phyloP scores from a whole-genome alignment of 805 yeast species.

The Lipomyces anomalus region DNA sequence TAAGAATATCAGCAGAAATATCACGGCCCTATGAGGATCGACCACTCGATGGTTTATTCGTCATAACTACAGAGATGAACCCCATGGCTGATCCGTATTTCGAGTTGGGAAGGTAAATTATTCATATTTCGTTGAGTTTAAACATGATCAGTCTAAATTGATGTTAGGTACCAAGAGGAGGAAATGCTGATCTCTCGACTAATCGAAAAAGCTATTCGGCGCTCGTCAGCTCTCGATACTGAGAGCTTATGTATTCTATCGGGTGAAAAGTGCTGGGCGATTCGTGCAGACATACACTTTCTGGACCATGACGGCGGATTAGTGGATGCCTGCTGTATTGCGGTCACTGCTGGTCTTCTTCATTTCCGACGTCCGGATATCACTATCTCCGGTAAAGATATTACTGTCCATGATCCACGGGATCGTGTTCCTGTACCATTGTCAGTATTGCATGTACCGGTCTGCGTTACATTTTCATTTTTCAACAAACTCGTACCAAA shows the following conservation, averaged over 20 bases:
- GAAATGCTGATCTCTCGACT: slow-evolving; percentile 76
- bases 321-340: slow-evolving; percentile 84
- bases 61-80: slow-evolving; percentile 76
- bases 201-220: slow-evolving; percentile 84
- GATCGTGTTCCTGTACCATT: slow-evolving; percentile 86
- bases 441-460: slow-evolving; percentile 80
- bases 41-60: slow-evolving; percentile 88
- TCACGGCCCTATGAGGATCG: slow-evolving; percentile 79
- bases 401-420: slow-evolving; percentile 57
- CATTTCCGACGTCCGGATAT: slow-evolving; percentile 84
- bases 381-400: slow-evolving; percentile 43
- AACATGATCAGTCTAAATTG: neutral
- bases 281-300: slow-evolving; percentile 85
- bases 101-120: slow-evolving; percentile 47
- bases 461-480: slow-evolving; percentile 84
- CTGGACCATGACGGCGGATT: slow-evolving; percentile 89
- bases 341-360: slow-evolving; percentile 77
- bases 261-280: slow-evolving; percentile 84
- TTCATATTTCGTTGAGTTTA: neutral
- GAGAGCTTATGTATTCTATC: slow-evolving; percentile 88
- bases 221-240: slow-evolving; percentile 85
- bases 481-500: slow-evolving; percentile 35
- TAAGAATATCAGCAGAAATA: slow-evolving; percentile 68
- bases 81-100: slow-evolving; percentile 87
- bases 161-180: slow-evolving; percentile 64